Evolutionary conservation across 192 early-diverging fungal genomes (phyloP).

Genomic region (Lunasporangiospora selenospora): DNA sequence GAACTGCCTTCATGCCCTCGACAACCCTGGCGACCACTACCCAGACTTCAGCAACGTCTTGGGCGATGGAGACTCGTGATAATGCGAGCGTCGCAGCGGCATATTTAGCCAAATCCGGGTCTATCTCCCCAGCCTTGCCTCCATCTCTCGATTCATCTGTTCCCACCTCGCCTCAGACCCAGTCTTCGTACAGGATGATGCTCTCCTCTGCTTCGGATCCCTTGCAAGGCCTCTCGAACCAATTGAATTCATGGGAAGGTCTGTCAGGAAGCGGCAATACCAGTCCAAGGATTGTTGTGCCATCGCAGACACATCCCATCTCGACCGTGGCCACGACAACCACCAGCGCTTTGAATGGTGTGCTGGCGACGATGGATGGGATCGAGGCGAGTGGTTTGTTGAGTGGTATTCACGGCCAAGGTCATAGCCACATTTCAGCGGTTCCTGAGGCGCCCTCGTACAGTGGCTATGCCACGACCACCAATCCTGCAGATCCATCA

Average conservation of each 20-base stretch:
- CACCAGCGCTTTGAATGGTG: too few relatives aligned
- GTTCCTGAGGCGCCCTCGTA: too few relatives aligned
- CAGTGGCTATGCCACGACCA: too few relatives aligned
- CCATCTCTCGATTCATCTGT: slow-evolving; percentile 4
- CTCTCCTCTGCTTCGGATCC: slow-evolving; percentile 27
- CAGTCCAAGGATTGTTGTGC: too few relatives aligned
- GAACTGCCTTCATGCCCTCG: not conserved
- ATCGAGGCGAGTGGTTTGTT: too few relatives aligned
- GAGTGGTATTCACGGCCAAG: too few relatives aligned
- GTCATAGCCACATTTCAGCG: too few relatives aligned
- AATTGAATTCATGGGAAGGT: slow-evolving; percentile 33
- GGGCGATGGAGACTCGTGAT: not conserved
- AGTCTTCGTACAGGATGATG: slow-evolving; percentile 16
- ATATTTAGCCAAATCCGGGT: not conserved
- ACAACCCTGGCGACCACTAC: not conserved
- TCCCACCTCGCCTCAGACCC: slow-evolving; percentile 15
- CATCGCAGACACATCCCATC: too few relatives aligned
- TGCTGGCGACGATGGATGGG: too few relatives aligned
- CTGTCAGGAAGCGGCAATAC: too few relatives aligned
- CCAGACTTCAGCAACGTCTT: not conserved
- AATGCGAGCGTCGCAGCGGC: not conserved
- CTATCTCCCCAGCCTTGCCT: slow-evolving; percentile 4
- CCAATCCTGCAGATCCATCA: too few relatives aligned
- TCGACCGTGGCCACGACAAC: too few relatives aligned
- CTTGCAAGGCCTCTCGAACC: slow-evolving; percentile 23